A percentile compares a stretch with the other conserved stretches of the same genome.
phyloP scores from a whole-genome alignment of 306 rosid genomes.

The Pterocarpus macrocarpus region DNA sequence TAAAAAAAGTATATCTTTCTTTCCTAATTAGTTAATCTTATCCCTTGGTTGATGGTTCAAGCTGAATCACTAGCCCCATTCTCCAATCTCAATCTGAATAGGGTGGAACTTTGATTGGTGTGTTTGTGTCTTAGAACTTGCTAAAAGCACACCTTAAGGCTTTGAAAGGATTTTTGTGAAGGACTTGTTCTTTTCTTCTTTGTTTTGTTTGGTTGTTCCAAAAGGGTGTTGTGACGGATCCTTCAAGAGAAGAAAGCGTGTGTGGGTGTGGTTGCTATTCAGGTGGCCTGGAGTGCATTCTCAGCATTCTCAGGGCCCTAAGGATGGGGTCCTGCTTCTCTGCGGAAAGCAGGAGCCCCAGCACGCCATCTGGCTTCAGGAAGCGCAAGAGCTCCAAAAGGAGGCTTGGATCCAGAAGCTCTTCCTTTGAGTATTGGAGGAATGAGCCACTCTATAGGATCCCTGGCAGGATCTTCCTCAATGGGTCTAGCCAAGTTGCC shows the following conservation, averaged over 20 bases:
- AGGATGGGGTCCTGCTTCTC: constrained; percentile 99
- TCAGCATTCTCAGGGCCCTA: constrained; percentile 87
- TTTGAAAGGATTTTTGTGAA: no score
- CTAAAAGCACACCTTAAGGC: background rate
- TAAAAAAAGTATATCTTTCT: constrained; percentile 5
- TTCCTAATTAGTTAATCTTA: constrained; percentile 28
- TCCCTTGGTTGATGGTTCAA: constrained; percentile 35
- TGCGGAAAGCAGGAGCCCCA: constrained; percentile 93
- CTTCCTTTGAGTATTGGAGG: constrained; percentile 79
- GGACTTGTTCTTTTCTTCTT: background rate
- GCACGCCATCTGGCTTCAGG: constrained; percentile 63
- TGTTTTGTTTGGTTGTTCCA: background rate
- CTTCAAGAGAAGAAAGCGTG: constrained; percentile 62
- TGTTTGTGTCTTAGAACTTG: background rate
- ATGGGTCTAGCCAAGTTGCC: constrained; percentile 78
- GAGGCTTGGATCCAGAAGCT: constrained; percentile 61
- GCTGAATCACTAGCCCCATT: background rate
- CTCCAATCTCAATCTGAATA: background rate
- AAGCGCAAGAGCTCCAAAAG: constrained; percentile 57
- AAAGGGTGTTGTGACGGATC: constrained; percentile 70
- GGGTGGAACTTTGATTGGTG: background rate
- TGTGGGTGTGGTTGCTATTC: constrained; percentile 42
- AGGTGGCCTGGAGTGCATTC: constrained; percentile 93
- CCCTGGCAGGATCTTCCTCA: constrained; percentile 79
- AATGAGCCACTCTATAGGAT: constrained; percentile 76